phyloP scores from a whole-genome alignment of 108 stramenopile genomes.

The Parietichytrium sp. region DNA sequence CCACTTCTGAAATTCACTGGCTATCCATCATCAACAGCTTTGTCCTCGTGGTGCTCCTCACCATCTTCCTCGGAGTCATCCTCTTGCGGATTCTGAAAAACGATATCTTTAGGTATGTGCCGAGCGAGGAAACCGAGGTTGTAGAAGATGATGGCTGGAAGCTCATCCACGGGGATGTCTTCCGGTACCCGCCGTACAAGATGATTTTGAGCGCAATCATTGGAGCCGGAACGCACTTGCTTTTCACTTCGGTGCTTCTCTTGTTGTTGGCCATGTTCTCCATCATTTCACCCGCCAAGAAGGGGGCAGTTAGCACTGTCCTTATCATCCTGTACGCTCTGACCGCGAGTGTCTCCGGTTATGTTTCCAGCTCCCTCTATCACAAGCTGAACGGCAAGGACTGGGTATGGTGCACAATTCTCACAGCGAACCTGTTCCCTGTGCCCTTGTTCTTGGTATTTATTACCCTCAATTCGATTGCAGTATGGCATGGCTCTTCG shows the following conservation, averaged over 20 bases:
- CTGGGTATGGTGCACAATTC: constrained; percentile 84
- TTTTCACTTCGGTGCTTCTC: constrained; percentile 73
- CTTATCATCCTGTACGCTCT: constrained; percentile 83
- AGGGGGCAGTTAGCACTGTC: constrained; percentile 87
- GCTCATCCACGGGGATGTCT: constrained; percentile 94
- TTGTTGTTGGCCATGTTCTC: constrained; percentile 78
- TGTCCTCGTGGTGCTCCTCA: constrained; percentile 89
- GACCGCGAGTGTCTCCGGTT: constrained; percentile 83
- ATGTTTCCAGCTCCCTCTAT: constrained; percentile 78
- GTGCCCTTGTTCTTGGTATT: constrained; percentile 77
- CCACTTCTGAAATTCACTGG: constrained; percentile 92
- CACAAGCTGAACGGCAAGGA: constrained; percentile 83
- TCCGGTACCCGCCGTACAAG: constrained; percentile 80
- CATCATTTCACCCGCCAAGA: constrained; percentile 80
- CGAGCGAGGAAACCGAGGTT: constrained; percentile 88
- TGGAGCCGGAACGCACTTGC: constrained; percentile 81
- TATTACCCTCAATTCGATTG: constrained; percentile 83
- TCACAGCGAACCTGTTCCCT: constrained; percentile 82
- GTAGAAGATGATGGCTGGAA: constrained; percentile 83
- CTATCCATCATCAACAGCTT: constrained; percentile 95
- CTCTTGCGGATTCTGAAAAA: constrained; percentile 91
- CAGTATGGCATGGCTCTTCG: constrained; percentile 81
- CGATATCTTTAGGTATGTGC: constrained; percentile 93
- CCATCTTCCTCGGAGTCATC: constrained; percentile 91
- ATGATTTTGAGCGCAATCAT: constrained; percentile 79